Percentiles rank a stretch among this genome's conserved stretches.
Evolutionary conservation across 768 basidiomycete species (phyloP).

Genomic region (Lentinus brumalis): DNA sequence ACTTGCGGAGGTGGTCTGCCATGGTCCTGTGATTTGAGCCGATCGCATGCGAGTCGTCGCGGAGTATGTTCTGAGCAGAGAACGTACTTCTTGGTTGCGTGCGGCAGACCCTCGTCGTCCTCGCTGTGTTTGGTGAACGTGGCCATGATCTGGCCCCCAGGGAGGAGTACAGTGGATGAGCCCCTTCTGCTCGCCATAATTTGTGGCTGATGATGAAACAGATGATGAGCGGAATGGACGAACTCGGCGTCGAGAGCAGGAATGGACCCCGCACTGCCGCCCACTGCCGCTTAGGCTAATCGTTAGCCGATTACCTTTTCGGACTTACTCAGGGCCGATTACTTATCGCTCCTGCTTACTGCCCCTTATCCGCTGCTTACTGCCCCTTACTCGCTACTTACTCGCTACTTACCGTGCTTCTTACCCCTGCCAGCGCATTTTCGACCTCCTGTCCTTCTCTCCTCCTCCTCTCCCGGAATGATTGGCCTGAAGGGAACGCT

Average conservation of each 20-base stretch:
- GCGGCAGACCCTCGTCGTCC: conserved; percentile 78
- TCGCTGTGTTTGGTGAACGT: conserved; percentile 87
- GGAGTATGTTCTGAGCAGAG: conserved; percentile 3
- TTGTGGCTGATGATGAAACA: not conserved
- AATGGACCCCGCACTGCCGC: not conserved
- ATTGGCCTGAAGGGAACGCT: conserved; percentile 93
- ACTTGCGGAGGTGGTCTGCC: conserved; percentile 91
- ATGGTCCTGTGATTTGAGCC: conserved; percentile 63
- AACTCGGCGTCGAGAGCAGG: not conserved
- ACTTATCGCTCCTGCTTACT: too few relatives aligned
- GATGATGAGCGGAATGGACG: not conserved
- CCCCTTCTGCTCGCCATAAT: conserved; percentile 54
- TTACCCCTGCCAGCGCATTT: not conserved
- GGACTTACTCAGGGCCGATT: too few relatives aligned
- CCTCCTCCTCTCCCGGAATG: conserved; percentile 48
- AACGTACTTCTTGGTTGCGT: conserved; percentile 88
- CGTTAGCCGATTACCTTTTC: too few relatives aligned
- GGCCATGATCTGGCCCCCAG: conserved; percentile 69
- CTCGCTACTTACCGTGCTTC: too few relatives aligned
- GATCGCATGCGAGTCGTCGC: conserved; percentile 21
- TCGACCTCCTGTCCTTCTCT: not conserved
- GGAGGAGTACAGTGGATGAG: conserved; percentile 71
- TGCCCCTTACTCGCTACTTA: too few relatives aligned
- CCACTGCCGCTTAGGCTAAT: too few relatives aligned
- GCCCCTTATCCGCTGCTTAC: too few relatives aligned